Evolutionary conservation across 257 asterid species (phyloP).

Genomic region (Petunia secreta): DNA sequence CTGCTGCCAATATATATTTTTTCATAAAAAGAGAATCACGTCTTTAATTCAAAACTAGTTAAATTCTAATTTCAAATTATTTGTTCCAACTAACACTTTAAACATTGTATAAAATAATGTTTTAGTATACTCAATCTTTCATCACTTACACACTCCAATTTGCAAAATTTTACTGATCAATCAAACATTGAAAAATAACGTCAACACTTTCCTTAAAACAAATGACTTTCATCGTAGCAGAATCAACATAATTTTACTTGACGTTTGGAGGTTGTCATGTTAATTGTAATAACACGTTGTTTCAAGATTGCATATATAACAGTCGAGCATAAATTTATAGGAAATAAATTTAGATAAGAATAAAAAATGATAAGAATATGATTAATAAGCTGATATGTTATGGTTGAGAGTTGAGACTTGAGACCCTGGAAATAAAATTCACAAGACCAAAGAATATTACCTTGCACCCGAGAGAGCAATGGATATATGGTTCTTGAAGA

Average conservation of each 20-base stretch:
- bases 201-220: background rate
- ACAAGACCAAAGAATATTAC: slow-evolving; percentile 36
- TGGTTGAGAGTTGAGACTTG: background rate
- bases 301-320: background rate
- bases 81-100: too few species aligned
- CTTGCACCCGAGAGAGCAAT: slow-evolving; percentile 97
- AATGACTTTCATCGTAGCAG: background rate
- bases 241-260: background rate
- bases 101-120: too few species aligned
- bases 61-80: too few species aligned
- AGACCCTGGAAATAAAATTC: background rate
- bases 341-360: background rate
- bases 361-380: background rate
- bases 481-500: slow-evolving; percentile 87
- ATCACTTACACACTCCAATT: background rate
- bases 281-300: background rate
- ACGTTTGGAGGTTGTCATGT: background rate
- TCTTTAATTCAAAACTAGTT: too few species aligned
- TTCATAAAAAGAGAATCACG: too few species aligned
- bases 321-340: background rate
- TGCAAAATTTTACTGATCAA: background rate
- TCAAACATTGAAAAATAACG: background rate
- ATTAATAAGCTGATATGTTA: background rate
- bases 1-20: too few species aligned
- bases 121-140: too few species aligned